Base-by-base conservation (phyloP, 1,139 yeast genomes). In the Candida sp. region DNA sequence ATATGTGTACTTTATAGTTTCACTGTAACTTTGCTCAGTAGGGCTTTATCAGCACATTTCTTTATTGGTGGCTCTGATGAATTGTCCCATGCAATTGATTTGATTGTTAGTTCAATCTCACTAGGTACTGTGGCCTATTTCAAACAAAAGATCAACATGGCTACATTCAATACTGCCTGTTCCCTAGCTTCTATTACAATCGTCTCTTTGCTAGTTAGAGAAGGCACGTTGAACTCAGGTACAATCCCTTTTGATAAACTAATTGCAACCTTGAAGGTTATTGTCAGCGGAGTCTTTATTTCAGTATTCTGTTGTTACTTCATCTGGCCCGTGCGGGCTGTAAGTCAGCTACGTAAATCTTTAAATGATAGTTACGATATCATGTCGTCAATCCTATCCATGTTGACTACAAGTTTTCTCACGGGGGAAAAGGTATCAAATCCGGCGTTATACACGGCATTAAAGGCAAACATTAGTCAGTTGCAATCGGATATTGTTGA, bases 91-190 rank as follows among this genome's bases (percentile, higher is more conserved):
- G 58, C 73, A 9, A 72, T 84, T 29, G 86, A 84, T 53, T 68
- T 88, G 40, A 45, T 81, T 3, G 70, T 73, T 41, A 79, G 75
- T 55, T 82, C 76, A 48, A 62, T 63, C 2, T 79, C 88, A 0
- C 66, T 87, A 36, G 95, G 95, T 0, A 49, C 75, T 6, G 75
- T 88, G 22, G 85, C 93, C 1, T 84, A 74, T 54, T 73, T 80
- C 73, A 87, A 87, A 53, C 89, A 84, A 54, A 73, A 76, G 49
- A 78, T 86, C 42, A 77, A 78, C 49, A 81, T 78, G 54, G 86
- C 81, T 30, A 83, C 87, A 0, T 87, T 87, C 59, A 86, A 85
- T 52, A 87, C 93, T 12, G 93, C 96, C 0, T 84, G 95, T 54
- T 81, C 90, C 0, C 67, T 87, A 43, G 89, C 95, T 0, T 81